phyloP scores from a whole-genome alignment of 495 filamentous ascomycete species.

The Aspergillus ellipticus region DNA sequence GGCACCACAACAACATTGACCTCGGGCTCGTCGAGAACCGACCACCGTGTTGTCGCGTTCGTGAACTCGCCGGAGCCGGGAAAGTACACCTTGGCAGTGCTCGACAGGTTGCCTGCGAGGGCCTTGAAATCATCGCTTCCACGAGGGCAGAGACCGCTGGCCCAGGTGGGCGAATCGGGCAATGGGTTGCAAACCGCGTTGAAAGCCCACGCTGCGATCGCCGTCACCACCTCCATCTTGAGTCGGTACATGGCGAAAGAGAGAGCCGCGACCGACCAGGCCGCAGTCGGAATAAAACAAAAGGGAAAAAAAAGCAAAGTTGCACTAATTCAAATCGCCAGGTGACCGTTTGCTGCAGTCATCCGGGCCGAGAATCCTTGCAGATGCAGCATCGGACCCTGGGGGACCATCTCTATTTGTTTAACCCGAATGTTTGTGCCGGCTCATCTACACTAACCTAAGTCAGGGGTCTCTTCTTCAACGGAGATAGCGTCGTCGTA shows the following conservation, averaged over 20 bases:
- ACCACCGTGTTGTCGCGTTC: constrained; percentile 43
- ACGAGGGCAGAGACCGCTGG: constrained; percentile 7
- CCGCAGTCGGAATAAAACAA: not conserved
- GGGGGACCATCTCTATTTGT: not conserved
- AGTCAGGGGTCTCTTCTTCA: too few relatives aligned
- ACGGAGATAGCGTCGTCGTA: too few relatives aligned
- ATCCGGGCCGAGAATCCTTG: not conserved
- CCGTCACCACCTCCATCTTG: constrained; percentile 19
- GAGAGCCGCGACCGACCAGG: not conserved
- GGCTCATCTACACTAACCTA: too few relatives aligned
- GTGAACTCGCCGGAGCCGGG: constrained; percentile 40
- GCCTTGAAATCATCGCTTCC: constrained; percentile 6
- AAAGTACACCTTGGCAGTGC: constrained; percentile 38
- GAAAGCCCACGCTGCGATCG: constrained; percentile 22
- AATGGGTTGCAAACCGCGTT: constrained; percentile 11
- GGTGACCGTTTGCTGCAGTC: not conserved
- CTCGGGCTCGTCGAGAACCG: constrained; percentile 31
- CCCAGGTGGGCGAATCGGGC: not conserved
- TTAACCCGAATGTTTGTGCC: too few relatives aligned
- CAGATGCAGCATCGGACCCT: not conserved
- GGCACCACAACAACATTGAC: constrained; percentile 47
- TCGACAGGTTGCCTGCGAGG: constrained; percentile 34
- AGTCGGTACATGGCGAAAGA: constrained; percentile 21
- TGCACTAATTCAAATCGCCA: not conserved
- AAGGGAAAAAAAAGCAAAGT: not conserved